Evolutionary conservation across 345 rosid species (phyloP), one percentile per base, ranked within the genome.

Genomic region (Hibiscus mutabilis): DNA sequence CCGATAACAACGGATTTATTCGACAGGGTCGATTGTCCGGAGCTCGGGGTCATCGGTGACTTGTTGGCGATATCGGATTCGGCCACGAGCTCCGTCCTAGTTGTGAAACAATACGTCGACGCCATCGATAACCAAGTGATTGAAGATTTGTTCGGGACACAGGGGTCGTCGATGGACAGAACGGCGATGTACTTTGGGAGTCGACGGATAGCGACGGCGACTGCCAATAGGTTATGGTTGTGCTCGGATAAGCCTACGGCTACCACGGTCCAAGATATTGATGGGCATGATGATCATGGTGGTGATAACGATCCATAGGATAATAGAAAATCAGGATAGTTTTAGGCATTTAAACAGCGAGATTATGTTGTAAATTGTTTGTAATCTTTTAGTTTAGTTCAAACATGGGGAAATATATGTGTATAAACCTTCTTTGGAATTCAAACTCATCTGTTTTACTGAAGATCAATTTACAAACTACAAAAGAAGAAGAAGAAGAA

Each of bases 31-130:
- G 96, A 95, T 37, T 95, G 91, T 77, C 96, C 96, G 0, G 99
- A 95, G 82, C 96, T 92, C 3, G 99, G 98, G 5, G 88, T 92
- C 0, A 87, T 95, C 10, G 98, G 99, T 1, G 99, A 90, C 74
- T 72, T 92, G 76, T 79, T 95, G 33, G 99, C 94, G 0, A 88
- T 90, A 9, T 89, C 99, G 8, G 94, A 92, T 62, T 89, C 88
- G 27, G 84, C 91, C 46, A 85, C 83, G 15, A 86, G 86, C n/a
- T 90, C 97, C 0, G 97, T 95, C 60, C 84, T 95, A 6, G 98
- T 95, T 16, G 82, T 95, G 75, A 92, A 95, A 62, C 98, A 92
- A 57, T 85, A 83, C 27, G 4, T 25, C 11, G 58, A 49, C 27
- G 10, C 25, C 13, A 21, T 51, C 56, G 22, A 51, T 51, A 51